These are phyloP conservation scores for Botryotinia globosa DNA, from an alignment of 2,329 filamentous ascomycete genomes.

Conservation along the genomic window DNA sequence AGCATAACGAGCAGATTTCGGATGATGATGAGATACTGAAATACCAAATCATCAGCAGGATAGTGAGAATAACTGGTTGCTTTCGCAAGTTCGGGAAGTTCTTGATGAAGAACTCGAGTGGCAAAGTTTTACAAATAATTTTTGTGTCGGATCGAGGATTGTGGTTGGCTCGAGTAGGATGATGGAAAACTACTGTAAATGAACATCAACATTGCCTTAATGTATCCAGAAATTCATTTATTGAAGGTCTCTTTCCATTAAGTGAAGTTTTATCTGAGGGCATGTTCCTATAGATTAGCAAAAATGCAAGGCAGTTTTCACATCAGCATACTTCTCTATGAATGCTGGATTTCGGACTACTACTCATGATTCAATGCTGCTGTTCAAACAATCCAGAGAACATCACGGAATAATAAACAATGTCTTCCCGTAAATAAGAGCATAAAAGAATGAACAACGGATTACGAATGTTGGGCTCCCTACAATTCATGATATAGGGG, in stretches of 20 bases:
- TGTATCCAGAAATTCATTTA: background rate
- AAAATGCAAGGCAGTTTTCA: background rate
- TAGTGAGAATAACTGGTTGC: background rate
- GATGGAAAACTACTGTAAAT: background rate
- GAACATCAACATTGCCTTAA: background rate
- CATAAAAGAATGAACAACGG: accelerated
- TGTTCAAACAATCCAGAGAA: background rate
- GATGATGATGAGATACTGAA: background rate
- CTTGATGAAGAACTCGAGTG: background rate
- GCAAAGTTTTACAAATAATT: too few species aligned
- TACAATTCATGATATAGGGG: too few species aligned
- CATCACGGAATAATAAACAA: accelerated
- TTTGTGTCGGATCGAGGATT: background rate
- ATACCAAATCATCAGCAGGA: background rate
- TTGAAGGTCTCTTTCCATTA: background rate
- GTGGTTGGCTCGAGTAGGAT: background rate
- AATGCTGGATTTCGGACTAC: background rate
- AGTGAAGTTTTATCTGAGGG: background rate
- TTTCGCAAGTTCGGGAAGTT: background rate
- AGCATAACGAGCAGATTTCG: background rate
- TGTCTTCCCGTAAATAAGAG: background rate
- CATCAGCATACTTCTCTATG: background rate
- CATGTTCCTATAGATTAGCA: background rate
- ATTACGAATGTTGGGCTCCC: background rate
- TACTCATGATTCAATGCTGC: background rate